These are phyloP conservation scores for Aspergillus sp. DNA, from an alignment of 2,329 filamentous ascomycete genomes.

Conservation along the genomic window DNA sequence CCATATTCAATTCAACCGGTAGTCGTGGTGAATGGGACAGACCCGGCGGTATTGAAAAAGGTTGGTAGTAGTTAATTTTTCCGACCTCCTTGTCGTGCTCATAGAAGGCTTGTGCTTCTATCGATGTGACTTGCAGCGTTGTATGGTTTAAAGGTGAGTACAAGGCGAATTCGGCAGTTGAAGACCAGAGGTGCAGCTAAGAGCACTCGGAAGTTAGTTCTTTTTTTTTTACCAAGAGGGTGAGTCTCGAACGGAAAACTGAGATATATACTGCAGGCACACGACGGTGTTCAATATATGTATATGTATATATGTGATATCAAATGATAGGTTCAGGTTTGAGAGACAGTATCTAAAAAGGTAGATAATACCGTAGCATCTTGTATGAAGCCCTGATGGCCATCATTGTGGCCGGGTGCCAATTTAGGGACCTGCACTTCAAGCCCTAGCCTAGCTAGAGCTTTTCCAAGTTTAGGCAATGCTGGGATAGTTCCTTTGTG, in stretches of 20 bases:
- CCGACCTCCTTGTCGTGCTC: conserved; percentile 77
- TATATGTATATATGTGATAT: conserved; percentile 1
- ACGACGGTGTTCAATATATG: conserved; percentile 9
- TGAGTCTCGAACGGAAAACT: background rate
- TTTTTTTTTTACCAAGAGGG: background rate
- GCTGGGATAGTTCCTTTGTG: conserved; percentile 72
- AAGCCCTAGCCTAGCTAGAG: conserved; percentile 70
- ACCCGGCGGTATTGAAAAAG: conserved; percentile 77
- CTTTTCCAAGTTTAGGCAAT: conserved; percentile 69
- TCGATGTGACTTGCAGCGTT: conserved; percentile 71
- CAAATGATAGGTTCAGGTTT: conserved; percentile 7
- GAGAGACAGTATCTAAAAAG: conserved; percentile 20
- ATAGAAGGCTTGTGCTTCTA: conserved; percentile 85
- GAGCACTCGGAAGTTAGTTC: conserved; percentile 16
- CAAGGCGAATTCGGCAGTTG: conserved; percentile 80
- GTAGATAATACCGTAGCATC: conserved; percentile 63
- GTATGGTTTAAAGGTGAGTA: conserved; percentile 73
- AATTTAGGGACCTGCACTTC: conserved; percentile 71
- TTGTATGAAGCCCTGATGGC: conserved; percentile 70
- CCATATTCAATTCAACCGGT: conserved; percentile 77
- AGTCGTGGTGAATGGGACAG: conserved; percentile 70
- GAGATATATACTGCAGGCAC: conserved; percentile 27
- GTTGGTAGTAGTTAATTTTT: conserved; percentile 69
- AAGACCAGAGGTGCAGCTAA: conserved; percentile 75
- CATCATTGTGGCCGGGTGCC: conserved; percentile 42